Conservation (phyloP, 352 stramenopile genomes). For the Globisporangium acanthophoron region DNA sequence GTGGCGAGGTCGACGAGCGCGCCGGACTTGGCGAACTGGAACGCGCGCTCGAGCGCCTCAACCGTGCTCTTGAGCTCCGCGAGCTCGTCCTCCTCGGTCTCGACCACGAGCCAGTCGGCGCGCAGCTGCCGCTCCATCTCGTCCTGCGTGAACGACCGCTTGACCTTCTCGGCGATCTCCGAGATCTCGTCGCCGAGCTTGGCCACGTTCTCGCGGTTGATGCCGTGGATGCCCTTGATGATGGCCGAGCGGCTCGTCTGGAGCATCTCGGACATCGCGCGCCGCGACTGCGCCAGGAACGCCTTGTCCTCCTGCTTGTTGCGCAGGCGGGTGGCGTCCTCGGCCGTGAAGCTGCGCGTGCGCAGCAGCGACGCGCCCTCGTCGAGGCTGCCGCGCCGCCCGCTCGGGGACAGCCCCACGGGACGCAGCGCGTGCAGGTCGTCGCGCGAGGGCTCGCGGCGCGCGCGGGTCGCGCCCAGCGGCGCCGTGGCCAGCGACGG, state of each 20-base stretch:
- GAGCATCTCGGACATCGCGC: slow-evolving; percentile 33
- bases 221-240: slow-evolving; percentile 51
- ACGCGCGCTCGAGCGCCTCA: slow-evolving; percentile 65
- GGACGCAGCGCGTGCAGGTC: slow-evolving; percentile 37
- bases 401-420: slow-evolving; percentile 43
- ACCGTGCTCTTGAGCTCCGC: slow-evolving; percentile 53
- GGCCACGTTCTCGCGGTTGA: slow-evolving; percentile 47
- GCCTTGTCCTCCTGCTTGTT: slow-evolving; percentile 25
- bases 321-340: slow-evolving; percentile 48
- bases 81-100: slow-evolving; percentile 76
- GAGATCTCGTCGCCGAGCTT: slow-evolving; percentile 38
- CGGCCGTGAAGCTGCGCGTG: slow-evolving; percentile 71
- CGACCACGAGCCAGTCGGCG: slow-evolving; percentile 71
- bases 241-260: slow-evolving; percentile 47
- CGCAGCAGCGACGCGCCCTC: slow-evolving; percentile 15
- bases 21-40: slow-evolving; percentile 76
- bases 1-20: slow-evolving; percentile 67
- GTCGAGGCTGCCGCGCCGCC: slow-evolving; percentile 11
- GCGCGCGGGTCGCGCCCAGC: neutral
- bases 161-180: slow-evolving; percentile 57
- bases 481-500: neutral
- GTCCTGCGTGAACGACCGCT: slow-evolving; percentile 60
- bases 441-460: slow-evolving; percentile 35
- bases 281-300: slow-evolving; percentile 26
- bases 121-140: slow-evolving; percentile 67